Conservation (phyloP, 148 eudicot species). For the Drosera capensis region DNA sequence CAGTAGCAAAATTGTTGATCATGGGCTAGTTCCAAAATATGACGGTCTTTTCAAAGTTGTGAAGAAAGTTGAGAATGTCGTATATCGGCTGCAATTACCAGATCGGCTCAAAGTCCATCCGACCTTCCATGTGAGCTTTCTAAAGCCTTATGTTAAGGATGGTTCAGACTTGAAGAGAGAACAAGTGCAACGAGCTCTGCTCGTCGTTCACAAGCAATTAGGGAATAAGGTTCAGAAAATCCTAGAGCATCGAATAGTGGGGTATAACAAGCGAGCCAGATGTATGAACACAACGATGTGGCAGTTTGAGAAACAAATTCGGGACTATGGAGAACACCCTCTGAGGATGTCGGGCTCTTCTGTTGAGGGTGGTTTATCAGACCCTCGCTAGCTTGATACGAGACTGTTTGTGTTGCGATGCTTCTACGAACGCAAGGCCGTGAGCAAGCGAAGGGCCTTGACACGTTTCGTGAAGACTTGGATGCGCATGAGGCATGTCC, state of each 20-base stretch:
- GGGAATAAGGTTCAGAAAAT: too few species aligned
- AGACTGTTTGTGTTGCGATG: too few species aligned
- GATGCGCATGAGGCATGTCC: too few species aligned
- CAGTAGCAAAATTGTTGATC: neutral
- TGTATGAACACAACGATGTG: neutral
- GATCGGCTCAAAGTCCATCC: neutral
- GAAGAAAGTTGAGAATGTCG: neutral
- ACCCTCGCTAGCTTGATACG: neutral
- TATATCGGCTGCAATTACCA: neutral
- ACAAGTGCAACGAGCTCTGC: neutral
- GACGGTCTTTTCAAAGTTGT: neutral
- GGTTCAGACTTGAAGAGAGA: neutral
- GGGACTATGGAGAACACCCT: neutral
- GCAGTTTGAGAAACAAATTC: neutral
- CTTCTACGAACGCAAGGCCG: too few species aligned
- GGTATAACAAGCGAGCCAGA: too few species aligned
- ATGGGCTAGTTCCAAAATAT: neutral
- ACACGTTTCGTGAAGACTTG: too few species aligned
- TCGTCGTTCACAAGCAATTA: neutral
- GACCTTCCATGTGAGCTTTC: neutral
- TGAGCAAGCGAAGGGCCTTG: too few species aligned
- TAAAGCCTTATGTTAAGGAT: neutral
- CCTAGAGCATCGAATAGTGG: too few species aligned
- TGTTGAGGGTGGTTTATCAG: neutral
- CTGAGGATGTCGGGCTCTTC: neutral